Evolutionary conservation across 2,329 filamentous ascomycete species (phyloP), one percentile per base, ranked within the genome.

Genomic region (Diaporthe longicolla): DNA sequence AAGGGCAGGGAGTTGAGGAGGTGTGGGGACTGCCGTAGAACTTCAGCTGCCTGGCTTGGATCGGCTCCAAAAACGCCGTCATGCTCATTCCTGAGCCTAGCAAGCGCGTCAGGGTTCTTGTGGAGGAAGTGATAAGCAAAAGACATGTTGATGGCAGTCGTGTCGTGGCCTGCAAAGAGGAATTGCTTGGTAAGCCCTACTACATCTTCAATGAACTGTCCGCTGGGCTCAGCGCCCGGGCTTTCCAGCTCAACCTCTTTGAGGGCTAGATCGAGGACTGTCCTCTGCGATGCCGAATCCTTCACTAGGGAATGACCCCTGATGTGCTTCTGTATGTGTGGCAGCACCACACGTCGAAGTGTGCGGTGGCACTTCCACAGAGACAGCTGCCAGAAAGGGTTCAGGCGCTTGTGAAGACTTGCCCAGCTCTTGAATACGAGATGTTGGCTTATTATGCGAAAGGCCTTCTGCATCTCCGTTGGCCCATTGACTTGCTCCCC

Each of bases 1-100:
- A 89, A 91, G 0, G 83, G 81, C 4, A 91, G 81, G 5, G 84
- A 81, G 75, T 86, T 87, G 65, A 91, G 80, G 6, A 85, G 82
- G 32, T 83, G 79, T 0, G 87, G 85, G 8, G 86, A 79, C 26
- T 82, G 79, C 4, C 86, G 79, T 17, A 85, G 78, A 0, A 78
- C 76, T 32, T 83, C 82, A 0, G 82, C 79, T 5, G 81, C 79
- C 4, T 80, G 77, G 6, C 81, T 78, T 15, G 84, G 48, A 15
- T 77, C 73, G 1, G 70, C 58, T 1, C 79, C 80, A 5, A 83
- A 77, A 0, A 82, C 73, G 1, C 58, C 26, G 26, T 78, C 76
- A 37, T 79, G 79, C 71, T 83, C 82, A 17, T 75, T 73, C 0
- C 81, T 76, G 10, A 73, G 58, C 54, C 77, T 78, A 10, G 71